These are phyloP conservation scores for Globisporangium nagaii DNA, from an alignment of 352 stramenopile species.

Conservation along the genomic window DNA sequence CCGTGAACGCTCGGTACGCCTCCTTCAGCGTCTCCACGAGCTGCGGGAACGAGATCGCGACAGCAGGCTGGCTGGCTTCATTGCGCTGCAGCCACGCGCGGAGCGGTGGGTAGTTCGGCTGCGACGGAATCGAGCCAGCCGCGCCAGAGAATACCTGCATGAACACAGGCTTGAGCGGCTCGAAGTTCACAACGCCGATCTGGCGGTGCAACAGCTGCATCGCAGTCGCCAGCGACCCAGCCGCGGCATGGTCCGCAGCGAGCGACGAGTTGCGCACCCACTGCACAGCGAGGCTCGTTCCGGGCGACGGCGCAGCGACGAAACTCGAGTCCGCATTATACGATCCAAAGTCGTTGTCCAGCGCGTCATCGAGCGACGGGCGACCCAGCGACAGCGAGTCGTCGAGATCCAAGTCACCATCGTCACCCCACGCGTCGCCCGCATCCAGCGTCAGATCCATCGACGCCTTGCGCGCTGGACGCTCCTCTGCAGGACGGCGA, in stretches of 20 bases:
- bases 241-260: slow-evolving; percentile 96
- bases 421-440: slow-evolving; percentile 72
- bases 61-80: slow-evolving; percentile 80
- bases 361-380: slow-evolving; percentile 37
- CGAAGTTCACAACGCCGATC: slow-evolving; percentile 98
- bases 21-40: slow-evolving; percentile 93
- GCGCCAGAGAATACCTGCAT: slow-evolving; percentile 80
- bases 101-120: slow-evolving; percentile 75
- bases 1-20: slow-evolving; percentile 96
- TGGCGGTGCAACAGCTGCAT: slow-evolving; percentile 98
- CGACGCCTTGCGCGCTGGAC: slow-evolving; percentile 46
- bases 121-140: slow-evolving; percentile 74
- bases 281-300: slow-evolving; percentile 81
- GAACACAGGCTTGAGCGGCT: slow-evolving; percentile 91
- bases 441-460: slow-evolving; percentile 73
- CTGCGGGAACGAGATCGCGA: slow-evolving; percentile 84
- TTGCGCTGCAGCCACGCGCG: slow-evolving; percentile 83
- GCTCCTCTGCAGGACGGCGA: slow-evolving; percentile 34
- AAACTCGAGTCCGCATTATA: slow-evolving; percentile 51
- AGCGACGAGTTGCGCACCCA: slow-evolving; percentile 97
- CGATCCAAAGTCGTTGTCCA: slow-evolving; percentile 54
- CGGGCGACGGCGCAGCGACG: slow-evolving; percentile 87
- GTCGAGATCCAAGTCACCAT: slow-evolving; percentile 85
- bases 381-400: slow-evolving; percentile 57
- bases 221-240: slow-evolving; percentile 93